Evolutionary conservation across 257 asterid genomes (phyloP).

Genomic region (Thymus mandschuricus): DNA sequence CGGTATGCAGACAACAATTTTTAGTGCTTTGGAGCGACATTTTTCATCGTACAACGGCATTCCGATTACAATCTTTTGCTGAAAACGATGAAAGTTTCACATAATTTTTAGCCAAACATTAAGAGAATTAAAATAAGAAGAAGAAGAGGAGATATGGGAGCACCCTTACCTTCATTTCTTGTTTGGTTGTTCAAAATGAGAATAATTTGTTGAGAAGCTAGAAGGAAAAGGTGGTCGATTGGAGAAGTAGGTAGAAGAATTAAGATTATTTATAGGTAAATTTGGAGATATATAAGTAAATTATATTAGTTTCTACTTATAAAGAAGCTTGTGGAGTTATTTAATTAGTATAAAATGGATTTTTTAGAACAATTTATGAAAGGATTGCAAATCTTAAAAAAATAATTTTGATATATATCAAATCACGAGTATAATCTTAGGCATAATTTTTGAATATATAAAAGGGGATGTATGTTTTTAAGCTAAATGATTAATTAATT

Average conservation of each 20-base stretch:
- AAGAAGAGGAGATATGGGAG: no score
- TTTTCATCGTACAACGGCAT: slow-evolving; percentile 38
- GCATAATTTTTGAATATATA: neutral
- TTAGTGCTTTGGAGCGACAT: slow-evolving; percentile 48
- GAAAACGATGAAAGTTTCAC: slow-evolving; percentile 23
- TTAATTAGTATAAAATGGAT: no score
- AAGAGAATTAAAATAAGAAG: no score
- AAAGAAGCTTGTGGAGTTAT: neutral
- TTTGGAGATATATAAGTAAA: neutral
- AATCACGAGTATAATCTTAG: neutral
- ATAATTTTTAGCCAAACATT: no score
- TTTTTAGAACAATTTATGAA: neutral
- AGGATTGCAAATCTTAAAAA: neutral
- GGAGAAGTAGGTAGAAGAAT: neutral
- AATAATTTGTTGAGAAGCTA: neutral
- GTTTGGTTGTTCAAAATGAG: neutral
- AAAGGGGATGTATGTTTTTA: neutral
- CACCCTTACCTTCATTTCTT: slow-evolving; percentile 27
- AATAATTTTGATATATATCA: neutral
- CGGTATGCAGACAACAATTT: slow-evolving; percentile 36
- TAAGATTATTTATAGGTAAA: slow-evolving; percentile 10
- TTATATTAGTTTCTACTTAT: no score
- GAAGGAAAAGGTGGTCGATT: neutral
- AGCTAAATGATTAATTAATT: neutral
- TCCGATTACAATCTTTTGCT: slow-evolving; percentile 61